A percentile compares a stretch with the other conserved stretches of the same genome.
Conservation (phyloP, 2,329 filamentous ascomycete species). For the Ploettnerulaceae sp. region DNA sequence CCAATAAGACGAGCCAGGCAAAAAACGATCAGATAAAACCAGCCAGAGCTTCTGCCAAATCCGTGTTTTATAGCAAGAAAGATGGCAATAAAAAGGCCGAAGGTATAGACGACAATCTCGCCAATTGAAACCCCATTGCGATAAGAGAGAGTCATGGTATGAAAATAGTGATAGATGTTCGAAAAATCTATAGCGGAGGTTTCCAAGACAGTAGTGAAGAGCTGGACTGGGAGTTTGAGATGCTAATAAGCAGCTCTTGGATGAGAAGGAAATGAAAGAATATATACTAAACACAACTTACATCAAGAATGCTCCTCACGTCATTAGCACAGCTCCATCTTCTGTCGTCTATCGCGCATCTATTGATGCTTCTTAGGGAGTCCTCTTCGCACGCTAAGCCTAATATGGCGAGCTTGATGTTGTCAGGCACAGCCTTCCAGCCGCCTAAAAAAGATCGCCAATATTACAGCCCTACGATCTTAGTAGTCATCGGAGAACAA, state of each 20-base stretch:
- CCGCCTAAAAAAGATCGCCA: background rate
- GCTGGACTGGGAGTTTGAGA: background rate
- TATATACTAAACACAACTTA: slow-evolving; percentile 9
- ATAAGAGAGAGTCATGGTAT: slow-evolving; percentile 27
- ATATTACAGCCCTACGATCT: too few relatives aligned
- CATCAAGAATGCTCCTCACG: too few relatives aligned
- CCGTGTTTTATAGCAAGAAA: slow-evolving; percentile 42
- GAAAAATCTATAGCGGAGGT: background rate
- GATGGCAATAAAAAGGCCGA: slow-evolving; percentile 35
- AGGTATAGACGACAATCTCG: slow-evolving; percentile 40
- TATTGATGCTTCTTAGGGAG: background rate
- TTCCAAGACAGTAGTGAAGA: background rate
- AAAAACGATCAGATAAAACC: slow-evolving; percentile 50
- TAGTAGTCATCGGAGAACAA: background rate
- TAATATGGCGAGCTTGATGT: slow-evolving; percentile 7
- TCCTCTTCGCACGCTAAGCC: slow-evolving; percentile 1
- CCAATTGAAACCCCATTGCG: slow-evolving; percentile 39
- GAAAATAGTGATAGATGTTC: background rate
- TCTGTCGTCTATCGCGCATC: slow-evolving; percentile 34
- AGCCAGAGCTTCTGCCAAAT: slow-evolving; percentile 44
- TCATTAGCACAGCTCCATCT: too few relatives aligned
- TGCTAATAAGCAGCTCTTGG: background rate
- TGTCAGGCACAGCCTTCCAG: slow-evolving; percentile 9
- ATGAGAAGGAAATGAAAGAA: slow-evolving; percentile 5
- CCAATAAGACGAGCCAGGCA: slow-evolving; percentile 48